A percentile compares a stretch with the other conserved stretches of the same genome.
phyloP scores from a whole-genome alignment of 2,329 filamentous ascomycete species.

The Epichloe amarillans region DNA sequence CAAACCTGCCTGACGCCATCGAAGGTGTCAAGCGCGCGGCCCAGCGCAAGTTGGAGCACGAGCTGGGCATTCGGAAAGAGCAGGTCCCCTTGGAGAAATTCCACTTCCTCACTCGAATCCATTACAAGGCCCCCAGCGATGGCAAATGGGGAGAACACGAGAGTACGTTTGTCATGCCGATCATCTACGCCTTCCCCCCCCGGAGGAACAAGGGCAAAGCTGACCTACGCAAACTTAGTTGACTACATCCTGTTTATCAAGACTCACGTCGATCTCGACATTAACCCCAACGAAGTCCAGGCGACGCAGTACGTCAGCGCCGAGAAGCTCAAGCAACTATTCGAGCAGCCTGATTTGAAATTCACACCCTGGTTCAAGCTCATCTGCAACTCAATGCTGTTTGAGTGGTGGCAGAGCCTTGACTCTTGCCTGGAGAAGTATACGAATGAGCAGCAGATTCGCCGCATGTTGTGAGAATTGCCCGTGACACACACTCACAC shows the following conservation, averaged over 20 bases:
- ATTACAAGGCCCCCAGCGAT: constrained; percentile 94
- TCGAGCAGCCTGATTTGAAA: constrained; percentile 63
- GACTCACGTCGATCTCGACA: constrained; percentile 70
- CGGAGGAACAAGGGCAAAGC: not conserved
- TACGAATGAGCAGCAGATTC: constrained; percentile 72
- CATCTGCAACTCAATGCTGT: constrained; percentile 94
- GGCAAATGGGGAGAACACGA: constrained; percentile 99
- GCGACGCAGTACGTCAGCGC: constrained; percentile 74
- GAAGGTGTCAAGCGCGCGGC: constrained; percentile 83
- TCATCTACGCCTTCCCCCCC: not conserved
- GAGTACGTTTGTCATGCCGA: constrained; percentile 46
- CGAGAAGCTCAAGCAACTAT: constrained; percentile 72
- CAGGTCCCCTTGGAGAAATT: constrained; percentile 90
- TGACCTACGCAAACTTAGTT: constrained; percentile 36
- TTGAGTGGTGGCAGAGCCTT: constrained; percentile 90
- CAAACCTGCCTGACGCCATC: constrained; percentile 65
- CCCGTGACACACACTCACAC: not conserved
- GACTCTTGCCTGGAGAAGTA: constrained; percentile 73
- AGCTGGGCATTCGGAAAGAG: constrained; percentile 77
- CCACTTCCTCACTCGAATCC: constrained; percentile 87
- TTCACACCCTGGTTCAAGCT: constrained; percentile 99
- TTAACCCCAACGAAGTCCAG: constrained; percentile 80
- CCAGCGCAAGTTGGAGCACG: constrained; percentile 84
- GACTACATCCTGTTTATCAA: constrained; percentile 99
- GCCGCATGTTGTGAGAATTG: constrained; percentile 50